Evolutionary conservation across 2,329 filamentous ascomycete genomes (phyloP), one percentile per base, ranked within the genome.

Genomic region (Aspergillaceae sp.): DNA sequence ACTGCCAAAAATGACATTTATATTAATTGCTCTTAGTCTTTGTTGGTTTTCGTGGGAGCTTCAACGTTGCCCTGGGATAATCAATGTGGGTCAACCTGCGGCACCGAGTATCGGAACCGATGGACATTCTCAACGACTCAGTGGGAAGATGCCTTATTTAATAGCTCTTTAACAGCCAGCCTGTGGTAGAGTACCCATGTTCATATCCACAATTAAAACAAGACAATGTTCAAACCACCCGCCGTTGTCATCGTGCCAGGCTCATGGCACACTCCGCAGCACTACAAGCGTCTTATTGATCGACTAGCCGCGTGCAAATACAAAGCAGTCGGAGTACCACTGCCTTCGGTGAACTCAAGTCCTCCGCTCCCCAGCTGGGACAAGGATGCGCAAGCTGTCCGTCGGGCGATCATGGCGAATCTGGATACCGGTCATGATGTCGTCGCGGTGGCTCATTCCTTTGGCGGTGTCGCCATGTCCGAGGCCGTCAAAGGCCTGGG

Each of bases 391-490:
- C 41, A 55, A 38, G 58, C 51, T n/a, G 45, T 59, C 26, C 56
- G 56, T 28, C 33, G 44, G 34, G 48, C 52, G 7, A 59, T 59
- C 29, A 43, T 56, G 32, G 43, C 47, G 34, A 51, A 53, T 34
- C 43, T 59, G 2, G 52, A 61, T 29, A 40, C 38, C 4, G 62
- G 61, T 7, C 58, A 56, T 37, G 55, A 62, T 6, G 59, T 66
- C 27, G 53, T 65, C 35, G 41, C 58, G 1, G 19, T 66, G 11
- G 60, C 51, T 5, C 63, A 66, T 43, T 66, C 62, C 5, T 66
- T 64, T 43, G 61, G 62, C 3, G 63, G 63, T 1, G 43, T 66
- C 5, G 48, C 58, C 5, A 56, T 61, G 54, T 58, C 57, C 5
- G 61, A 63, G 36, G 57, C 50, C 7, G 57, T 56, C 10, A 61